Evolutionary conservation across 257 asterid species (phyloP).

Genomic region (Catharanthus roseus): DNA sequence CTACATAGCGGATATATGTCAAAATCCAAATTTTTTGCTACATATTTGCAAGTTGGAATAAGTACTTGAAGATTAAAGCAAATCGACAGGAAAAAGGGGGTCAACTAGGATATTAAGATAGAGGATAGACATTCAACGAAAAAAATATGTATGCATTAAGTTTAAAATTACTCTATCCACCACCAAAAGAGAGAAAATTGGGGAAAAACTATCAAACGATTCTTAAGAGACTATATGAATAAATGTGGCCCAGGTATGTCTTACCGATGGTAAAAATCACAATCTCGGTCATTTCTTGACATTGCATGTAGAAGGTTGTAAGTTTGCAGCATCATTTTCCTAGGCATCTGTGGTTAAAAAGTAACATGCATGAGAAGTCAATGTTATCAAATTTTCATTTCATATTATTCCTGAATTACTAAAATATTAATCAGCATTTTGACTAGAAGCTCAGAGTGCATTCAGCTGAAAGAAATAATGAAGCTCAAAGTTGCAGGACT

Average conservation of each 20-base stretch:
- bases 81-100: neutral
- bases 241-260: conserved; percentile 11
- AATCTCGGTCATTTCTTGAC: conserved; percentile 84
- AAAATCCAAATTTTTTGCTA: neutral
- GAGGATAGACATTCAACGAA: neutral
- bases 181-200: neutral
- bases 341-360: conserved; percentile 58
- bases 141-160: neutral
- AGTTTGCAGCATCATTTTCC: conserved; percentile 93
- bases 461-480: conserved; percentile 4
- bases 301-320: conserved; percentile 87
- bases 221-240: neutral
- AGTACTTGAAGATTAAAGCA: neutral
- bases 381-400: neutral
- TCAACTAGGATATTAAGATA: neutral
- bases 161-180: neutral
- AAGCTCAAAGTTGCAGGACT: conserved; percentile 22
- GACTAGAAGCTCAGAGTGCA: conserved; percentile 6
- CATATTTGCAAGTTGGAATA: neutral
- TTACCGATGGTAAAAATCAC: conserved; percentile 93
- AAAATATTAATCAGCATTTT: neutral
- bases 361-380: conserved; percentile 8
- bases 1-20: neutral
- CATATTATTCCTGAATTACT: neutral
- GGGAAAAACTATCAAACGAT: neutral